Base-by-base conservation (phyloP, 176 grass and related monocot genomes). In the Hyparrhenia diplandra region DNA sequence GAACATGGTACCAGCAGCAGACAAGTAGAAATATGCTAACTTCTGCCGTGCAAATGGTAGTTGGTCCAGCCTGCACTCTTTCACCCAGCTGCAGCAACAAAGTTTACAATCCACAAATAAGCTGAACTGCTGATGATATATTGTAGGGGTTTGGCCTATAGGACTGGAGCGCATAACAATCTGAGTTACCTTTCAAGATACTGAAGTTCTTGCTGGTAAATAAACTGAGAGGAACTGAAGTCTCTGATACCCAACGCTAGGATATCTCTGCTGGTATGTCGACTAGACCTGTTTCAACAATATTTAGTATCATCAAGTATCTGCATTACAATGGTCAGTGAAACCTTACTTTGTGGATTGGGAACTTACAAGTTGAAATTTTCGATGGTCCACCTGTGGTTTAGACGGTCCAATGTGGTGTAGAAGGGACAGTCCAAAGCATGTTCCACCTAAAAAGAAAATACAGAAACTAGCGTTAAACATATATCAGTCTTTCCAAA, bases 361-460 rank as follows among this genome's bases (percentile, higher is more conserved):
- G 12, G 8, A 34, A 14, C 41, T 24, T 94, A 94, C 92, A 54
- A 24, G 27, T 32, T 32, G 31, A 94, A 88, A 69, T 71, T 46
- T 85, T 98, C 92, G 25, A 98, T 97, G 73, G 57, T 81, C 78
- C 85, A 85, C 81, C 85, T 97, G 76, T 97, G 95, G 51, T 90
- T 83, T 40, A 97, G 65, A 21, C 90, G 83, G 61, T 97, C 95
- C 74, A 97, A 58, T 66, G 83, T 88, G 46, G 83, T 49, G 60
- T 87, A 97, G 68, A 90, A 92, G 12, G 92, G 95, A 87, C 85
- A 94, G 3, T 85, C 87, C 4, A 97, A 74, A 71, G 78, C 60
- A 80, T 92, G 74, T 1, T 94, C 87, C 70, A 90, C 84, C 95
- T 94, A 81, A 77, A 82, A 91, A 27, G 83, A 74, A 84, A 93